phyloP scores from a whole-genome alignment of 2,329 filamentous ascomycete species.

The Drechslera avenae region DNA sequence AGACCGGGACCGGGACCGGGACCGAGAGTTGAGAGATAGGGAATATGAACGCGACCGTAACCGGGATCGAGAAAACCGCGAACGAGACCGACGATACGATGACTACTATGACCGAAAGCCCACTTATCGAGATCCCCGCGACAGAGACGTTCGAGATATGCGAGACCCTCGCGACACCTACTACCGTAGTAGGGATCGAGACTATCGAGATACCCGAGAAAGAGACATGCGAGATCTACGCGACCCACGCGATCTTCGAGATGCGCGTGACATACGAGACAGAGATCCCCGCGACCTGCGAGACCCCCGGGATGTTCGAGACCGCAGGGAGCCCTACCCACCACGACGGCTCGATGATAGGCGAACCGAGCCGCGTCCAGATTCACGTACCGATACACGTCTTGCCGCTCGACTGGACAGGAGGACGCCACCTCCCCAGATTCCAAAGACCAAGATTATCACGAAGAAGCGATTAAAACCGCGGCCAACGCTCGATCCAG shows the following conservation, averaged over 20 bases:
- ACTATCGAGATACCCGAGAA: conserved; percentile 25
- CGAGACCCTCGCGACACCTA: conserved; percentile 25
- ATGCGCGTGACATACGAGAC: conserved; percentile 27
- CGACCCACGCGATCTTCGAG: conserved; percentile 22
- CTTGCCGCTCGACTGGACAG: conserved; percentile 48
- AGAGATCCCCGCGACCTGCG: conserved; percentile 25
- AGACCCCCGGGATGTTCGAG: conserved; percentile 31
- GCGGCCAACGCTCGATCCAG: conserved; percentile 70
- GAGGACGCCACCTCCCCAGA: conserved; percentile 47
- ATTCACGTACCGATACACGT: conserved; percentile 18
- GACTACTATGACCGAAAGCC: conserved; percentile 34
- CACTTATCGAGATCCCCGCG: conserved; percentile 37
- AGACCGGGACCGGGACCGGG: conserved; percentile 38
- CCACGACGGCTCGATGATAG: conserved; percentile 35
- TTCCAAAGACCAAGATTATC: conserved; percentile 61
- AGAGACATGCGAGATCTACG: conserved; percentile 34
- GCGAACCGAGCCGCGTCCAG: conserved; percentile 29
- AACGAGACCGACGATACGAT: conserved; percentile 47
- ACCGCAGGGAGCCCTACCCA: conserved; percentile 38
- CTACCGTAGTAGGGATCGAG: conserved; percentile 24
- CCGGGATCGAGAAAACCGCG: conserved; percentile 50
- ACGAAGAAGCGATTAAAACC: conserved; percentile 73
- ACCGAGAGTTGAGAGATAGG: conserved; percentile 45
- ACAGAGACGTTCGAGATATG: conserved; percentile 28
- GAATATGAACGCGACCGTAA: conserved; percentile 37